Conservation (phyloP, 2,329 filamentous ascomycete genomes). For the Didymella pinodella region DNA sequence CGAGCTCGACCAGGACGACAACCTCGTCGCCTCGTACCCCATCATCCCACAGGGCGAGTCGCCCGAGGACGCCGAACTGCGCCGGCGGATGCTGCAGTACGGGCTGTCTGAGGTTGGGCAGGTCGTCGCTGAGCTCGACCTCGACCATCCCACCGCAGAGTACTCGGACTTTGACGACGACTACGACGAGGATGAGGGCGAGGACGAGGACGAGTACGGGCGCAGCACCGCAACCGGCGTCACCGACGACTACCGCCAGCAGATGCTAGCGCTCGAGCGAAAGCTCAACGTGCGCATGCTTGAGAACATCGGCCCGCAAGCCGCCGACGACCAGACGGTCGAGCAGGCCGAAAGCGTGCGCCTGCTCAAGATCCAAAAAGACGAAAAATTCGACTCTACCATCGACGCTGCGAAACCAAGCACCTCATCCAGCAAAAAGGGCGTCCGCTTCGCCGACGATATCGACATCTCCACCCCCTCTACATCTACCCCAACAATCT, state of each 20-base stretch:
- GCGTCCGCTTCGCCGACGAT: constrained; percentile 78
- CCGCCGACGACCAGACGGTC: constrained; percentile 46
- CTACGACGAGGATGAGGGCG: constrained; percentile 52
- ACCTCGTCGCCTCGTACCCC: constrained; percentile 53
- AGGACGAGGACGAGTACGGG: constrained; percentile 76
- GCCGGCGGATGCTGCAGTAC: constrained; percentile 90
- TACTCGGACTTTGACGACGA: constrained; percentile 62
- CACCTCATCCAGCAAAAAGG: constrained; percentile 61
- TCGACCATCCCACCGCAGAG: constrained; percentile 69
- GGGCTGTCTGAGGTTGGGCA: constrained; percentile 86
- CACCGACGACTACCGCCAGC: constrained; percentile 75
- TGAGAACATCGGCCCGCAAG: constrained; percentile 65
- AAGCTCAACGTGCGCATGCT: constrained; percentile 70
- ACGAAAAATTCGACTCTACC: constrained; percentile 48
- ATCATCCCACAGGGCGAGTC: constrained; percentile 78
- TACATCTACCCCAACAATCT: constrained; percentile 38
- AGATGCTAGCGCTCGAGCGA: constrained; percentile 87
- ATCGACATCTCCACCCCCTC: constrained; percentile 71
- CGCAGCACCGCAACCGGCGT: constrained; percentile 73
- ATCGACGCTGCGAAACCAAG: constrained; percentile 15
- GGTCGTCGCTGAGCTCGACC: constrained; percentile 88
- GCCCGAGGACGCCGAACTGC: constrained; percentile 78
- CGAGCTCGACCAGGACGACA: constrained; percentile 55
- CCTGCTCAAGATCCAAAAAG: constrained; percentile 58
- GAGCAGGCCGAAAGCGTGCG: constrained; percentile 65